These are phyloP conservation scores for Parathielavia appendiculata DNA, from an alignment of 495 filamentous ascomycete genomes.

Conservation along the genomic window DNA sequence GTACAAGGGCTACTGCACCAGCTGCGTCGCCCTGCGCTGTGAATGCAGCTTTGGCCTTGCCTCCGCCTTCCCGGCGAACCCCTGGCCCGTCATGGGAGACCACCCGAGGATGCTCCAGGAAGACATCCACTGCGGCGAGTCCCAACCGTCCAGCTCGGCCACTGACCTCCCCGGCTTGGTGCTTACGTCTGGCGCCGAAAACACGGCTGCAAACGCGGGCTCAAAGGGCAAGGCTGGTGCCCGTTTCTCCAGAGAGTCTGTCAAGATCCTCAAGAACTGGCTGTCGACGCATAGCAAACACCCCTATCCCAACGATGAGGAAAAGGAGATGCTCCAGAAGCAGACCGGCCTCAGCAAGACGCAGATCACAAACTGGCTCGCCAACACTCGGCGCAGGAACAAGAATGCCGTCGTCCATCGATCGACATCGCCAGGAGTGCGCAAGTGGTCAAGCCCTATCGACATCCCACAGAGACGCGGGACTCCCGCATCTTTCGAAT, in stretches of 20 bases:
- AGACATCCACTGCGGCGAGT: constrained; percentile 41
- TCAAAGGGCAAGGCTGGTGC: constrained; percentile 49
- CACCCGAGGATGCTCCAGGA: constrained; percentile 43
- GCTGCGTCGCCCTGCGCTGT: constrained; percentile 69
- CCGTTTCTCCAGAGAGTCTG: constrained; percentile 65
- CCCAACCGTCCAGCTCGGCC: constrained; percentile 37
- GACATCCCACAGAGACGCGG: constrained; percentile 57
- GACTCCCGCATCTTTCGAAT: constrained; percentile 46
- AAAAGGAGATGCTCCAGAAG: constrained; percentile 67
- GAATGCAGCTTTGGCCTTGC: constrained; percentile 60
- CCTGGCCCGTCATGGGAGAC: constrained; percentile 44
- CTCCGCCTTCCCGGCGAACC: constrained; percentile 39
- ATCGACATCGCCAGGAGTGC: constrained; percentile 54
- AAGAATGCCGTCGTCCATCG: constrained; percentile 57
- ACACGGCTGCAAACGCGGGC: constrained; percentile 27
- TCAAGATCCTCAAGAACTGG: constrained; percentile 75
- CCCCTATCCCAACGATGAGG: constrained; percentile 75
- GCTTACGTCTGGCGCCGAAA: constrained; percentile 27
- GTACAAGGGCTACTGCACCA: constrained; percentile 65
- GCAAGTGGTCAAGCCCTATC: constrained; percentile 53
- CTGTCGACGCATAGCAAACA: constrained; percentile 66
- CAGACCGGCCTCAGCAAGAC: constrained; percentile 67
- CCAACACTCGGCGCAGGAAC: constrained; percentile 72
- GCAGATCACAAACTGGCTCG: constrained; percentile 83
- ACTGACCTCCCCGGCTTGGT: constrained; percentile 26